Base-by-base conservation (phyloP, 116 monocot species). In the Thalassia testudinum region DNA sequence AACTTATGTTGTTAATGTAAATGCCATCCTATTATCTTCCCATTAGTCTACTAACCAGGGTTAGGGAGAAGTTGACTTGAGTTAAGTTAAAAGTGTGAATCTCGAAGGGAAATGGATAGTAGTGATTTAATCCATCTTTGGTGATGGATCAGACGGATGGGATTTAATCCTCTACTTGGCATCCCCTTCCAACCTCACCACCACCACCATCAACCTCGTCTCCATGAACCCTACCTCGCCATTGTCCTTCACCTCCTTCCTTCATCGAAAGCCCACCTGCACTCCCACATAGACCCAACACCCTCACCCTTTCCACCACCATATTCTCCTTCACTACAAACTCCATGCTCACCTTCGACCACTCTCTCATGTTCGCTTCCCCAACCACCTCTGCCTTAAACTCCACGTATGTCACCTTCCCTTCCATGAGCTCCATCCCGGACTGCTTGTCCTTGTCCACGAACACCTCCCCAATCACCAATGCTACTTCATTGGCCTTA, bases 361-460 rank as follows among this genome's bases (percentile, higher is more conserved):
- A 78, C 26, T 85, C 79, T 22, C 66, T 81, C 56, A 82, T 89
- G 0, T 20, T 62, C 43, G 43, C 66, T 24, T 57, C 74, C 7
- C 43, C 76, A 8, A 49, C 37, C 49, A 97, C 30, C 11, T 49
- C 72, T 0, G 89, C 95, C 7, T 47, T 53, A 59, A 97, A 88
- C 47, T 74, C 65, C 10, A 79, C 76, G 14, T 63, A 65, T 5
- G 81, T 65, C 19, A 89, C 72, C 59, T 79, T 69, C 48, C 89
- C 89, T 0, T 85, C 79, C 11, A 58, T 70, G 6, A 97, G 60
- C 53, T 43, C 57, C 95, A 97, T 97, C 74, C 79, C 79, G 1
- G 89, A 81, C 18, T 73, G 69, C 72, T 88, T 85, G 18, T 97
- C 95, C 17, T 97, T 85, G 27, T 97, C 95, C 5, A 88, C 67